phyloP scores from a whole-genome alignment of 2,329 filamentous ascomycete species.

The Fusarium pininemorale region DNA sequence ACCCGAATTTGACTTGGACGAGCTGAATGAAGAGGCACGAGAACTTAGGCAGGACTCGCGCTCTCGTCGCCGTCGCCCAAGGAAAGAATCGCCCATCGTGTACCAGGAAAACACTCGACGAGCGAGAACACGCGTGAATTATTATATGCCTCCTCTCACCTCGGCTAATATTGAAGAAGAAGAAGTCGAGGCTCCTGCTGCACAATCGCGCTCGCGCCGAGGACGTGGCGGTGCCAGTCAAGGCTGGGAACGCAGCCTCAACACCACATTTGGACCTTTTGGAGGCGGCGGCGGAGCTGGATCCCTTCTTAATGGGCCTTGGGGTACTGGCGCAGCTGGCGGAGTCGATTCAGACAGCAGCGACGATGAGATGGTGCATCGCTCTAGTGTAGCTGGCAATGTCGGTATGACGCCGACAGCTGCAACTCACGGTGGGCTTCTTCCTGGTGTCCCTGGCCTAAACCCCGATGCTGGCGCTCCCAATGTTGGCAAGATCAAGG shows the following conservation, averaged over 20 bases:
- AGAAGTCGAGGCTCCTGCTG: conserved; percentile 73
- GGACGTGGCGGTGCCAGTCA: conserved; percentile 67
- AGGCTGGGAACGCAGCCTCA: conserved; percentile 81
- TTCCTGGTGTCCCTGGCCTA: conserved; percentile 52
- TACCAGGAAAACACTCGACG: conserved; percentile 66
- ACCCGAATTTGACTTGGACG: conserved; percentile 68
- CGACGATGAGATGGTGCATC: conserved; percentile 84
- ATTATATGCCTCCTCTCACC: conserved; percentile 80
- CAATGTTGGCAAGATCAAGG: conserved; percentile 93
- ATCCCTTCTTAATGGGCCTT: conserved; percentile 77
- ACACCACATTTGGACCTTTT: conserved; percentile 92
- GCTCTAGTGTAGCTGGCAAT: conserved; percentile 65
- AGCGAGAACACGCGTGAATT: conserved; percentile 75
- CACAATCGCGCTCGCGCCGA: conserved; percentile 74
- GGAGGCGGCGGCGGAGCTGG: conserved; percentile 81
- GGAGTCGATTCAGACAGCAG: conserved; percentile 95
- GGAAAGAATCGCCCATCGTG: conserved; percentile 64
- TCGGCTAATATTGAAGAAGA: conserved; percentile 74
- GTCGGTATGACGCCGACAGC: conserved; percentile 69
- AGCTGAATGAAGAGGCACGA: conserved; percentile 72
- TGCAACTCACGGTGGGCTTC: conserved; percentile 57
- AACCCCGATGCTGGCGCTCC: conserved; percentile 65
- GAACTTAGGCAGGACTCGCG: conserved; percentile 67
- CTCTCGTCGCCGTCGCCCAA: conserved; percentile 60
- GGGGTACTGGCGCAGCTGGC: conserved; percentile 77